These are phyloP conservation scores for Xylaria intraflava DNA, from an alignment of 495 filamentous ascomycete species.

Conservation along the genomic window DNA sequence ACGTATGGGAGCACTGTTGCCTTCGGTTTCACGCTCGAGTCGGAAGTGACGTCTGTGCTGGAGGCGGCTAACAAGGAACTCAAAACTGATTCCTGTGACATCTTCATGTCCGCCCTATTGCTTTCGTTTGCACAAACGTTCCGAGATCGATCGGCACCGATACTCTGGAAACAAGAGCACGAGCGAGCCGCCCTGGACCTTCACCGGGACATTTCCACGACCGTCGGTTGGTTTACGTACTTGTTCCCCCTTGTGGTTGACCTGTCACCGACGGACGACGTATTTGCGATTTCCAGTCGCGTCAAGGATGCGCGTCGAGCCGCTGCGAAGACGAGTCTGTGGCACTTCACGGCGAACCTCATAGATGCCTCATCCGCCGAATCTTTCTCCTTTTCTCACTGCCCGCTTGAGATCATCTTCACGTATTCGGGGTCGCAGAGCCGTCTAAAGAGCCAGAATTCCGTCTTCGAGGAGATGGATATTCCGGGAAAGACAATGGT, in stretches of 20 bases:
- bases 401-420: conserved; percentile 65
- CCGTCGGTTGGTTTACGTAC: conserved; percentile 47
- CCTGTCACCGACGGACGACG: conserved; percentile 32
- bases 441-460: conserved; percentile 54
- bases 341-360: conserved; percentile 35
- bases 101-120: conserved; percentile 43
- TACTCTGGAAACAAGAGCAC: conserved; percentile 47
- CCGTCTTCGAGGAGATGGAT: conserved; percentile 53
- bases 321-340: conserved; percentile 39
- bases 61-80: conserved; percentile 38
- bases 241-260: conserved; percentile 32
- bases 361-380: conserved; percentile 18
- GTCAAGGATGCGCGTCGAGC: conserved; percentile 36
- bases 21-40: conserved; percentile 36
- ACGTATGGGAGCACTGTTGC: conserved; percentile 38
- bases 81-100: conserved; percentile 40
- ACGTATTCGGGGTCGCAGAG: conserved; percentile 63
- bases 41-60: conserved; percentile 37
- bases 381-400: conserved; percentile 40
- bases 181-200: conserved; percentile 33
- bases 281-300: conserved; percentile 33
- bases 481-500: conserved; percentile 31
- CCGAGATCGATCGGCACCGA: conserved; percentile 47
- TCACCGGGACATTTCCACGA: conserved; percentile 38
- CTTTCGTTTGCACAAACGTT: conserved; percentile 46